Evolutionary conservation across 2,329 filamentous ascomycete species (phyloP).

Genomic region (Chaetomiaceae sp.): DNA sequence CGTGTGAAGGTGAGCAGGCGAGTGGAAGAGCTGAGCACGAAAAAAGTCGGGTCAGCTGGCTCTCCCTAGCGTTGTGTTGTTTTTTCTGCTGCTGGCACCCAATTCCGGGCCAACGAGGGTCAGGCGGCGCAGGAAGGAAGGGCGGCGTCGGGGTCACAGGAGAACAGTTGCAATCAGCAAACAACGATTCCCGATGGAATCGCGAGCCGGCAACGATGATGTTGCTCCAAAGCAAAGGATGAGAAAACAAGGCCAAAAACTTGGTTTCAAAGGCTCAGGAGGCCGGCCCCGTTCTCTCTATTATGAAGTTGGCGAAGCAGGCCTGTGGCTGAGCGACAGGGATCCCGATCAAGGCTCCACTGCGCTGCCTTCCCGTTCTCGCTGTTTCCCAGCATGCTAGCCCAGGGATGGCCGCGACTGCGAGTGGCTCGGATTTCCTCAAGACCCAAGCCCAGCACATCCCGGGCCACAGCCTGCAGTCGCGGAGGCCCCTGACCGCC

Average conservation of each 20-base stretch:
- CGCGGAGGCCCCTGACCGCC: conserved; percentile 12
- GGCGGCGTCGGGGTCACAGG: neutral
- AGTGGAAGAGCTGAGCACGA: conserved; percentile 1
- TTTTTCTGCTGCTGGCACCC: conserved; percentile 13
- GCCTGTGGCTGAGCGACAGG: conserved; percentile 25
- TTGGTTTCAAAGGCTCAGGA: conserved; percentile 27
- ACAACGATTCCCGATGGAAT: conserved; percentile 1
- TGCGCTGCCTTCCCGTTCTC: neutral
- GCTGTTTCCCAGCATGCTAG: conserved; percentile 3
- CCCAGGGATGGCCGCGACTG: conserved; percentile 24
- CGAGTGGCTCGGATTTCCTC: conserved; percentile 20
- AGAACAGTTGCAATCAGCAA: neutral
- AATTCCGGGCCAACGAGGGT: conserved; percentile 13
- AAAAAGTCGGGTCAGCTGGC: conserved; percentile 17
- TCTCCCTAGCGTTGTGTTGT: neutral
- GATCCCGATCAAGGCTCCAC: conserved; percentile 19
- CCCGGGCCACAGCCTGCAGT: conserved; percentile 7
- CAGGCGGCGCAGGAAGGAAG: neutral
- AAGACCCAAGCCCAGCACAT: conserved; percentile 3
- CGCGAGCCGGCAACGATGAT: conserved; percentile 9
- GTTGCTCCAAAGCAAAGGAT: conserved; percentile 11
- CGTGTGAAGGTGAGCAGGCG: neutral
- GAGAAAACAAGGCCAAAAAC: conserved; percentile 19
- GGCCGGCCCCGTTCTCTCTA: conserved; percentile 15
- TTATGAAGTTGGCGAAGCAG: conserved; percentile 22